These are phyloP conservation scores for Pichia kudriavzevii DNA, from an alignment of 1,139 yeast genomes.

Conservation along the genomic window DNA sequence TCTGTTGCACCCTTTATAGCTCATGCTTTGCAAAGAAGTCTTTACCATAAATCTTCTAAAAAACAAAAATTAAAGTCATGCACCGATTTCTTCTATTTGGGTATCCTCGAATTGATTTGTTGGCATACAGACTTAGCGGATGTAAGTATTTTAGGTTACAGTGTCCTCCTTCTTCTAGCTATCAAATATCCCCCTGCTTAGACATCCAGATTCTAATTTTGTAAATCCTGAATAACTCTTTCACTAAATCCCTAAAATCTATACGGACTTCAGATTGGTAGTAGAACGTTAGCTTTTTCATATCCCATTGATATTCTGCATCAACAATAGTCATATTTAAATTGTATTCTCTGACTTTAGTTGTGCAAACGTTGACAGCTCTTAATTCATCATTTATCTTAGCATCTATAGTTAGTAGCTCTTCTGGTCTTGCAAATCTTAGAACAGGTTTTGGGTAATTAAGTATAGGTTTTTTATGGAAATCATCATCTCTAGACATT, in stretches of 20 bases:
- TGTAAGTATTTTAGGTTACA: neutral
- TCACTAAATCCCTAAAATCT: conserved; percentile 86
- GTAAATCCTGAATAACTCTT: conserved; percentile 86
- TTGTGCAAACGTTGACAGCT: conserved; percentile 55
- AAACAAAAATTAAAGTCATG: too few relatives aligned
- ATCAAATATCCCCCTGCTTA: conserved; percentile 42
- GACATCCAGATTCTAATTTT: conserved; percentile 98
- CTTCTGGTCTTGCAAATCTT: conserved; percentile 57
- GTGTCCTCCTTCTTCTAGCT: neutral
- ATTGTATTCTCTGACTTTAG: conserved; percentile 44
- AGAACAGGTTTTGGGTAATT: conserved; percentile 71
- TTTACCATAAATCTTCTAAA: too few relatives aligned
- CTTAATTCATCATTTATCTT: conserved; percentile 67
- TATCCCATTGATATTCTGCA: conserved; percentile 94
- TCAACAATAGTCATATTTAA: conserved; percentile 31
- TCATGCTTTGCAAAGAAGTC: too few relatives aligned
- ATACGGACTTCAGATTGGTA: conserved; percentile 73
- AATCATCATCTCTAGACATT: conserved; percentile 27
- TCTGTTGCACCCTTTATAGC: too few relatives aligned
- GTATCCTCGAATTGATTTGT: too few relatives aligned
- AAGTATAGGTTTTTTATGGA: conserved; percentile 34
- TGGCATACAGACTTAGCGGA: too few relatives aligned
- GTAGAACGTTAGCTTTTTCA: conserved; percentile 86
- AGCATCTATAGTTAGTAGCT: conserved; percentile 49
- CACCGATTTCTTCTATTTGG: too few relatives aligned